Evolutionary conservation across 2,329 filamentous ascomycete genomes (phyloP), one percentile per base, ranked within the genome.

Genomic region (Penicillium sp.): DNA sequence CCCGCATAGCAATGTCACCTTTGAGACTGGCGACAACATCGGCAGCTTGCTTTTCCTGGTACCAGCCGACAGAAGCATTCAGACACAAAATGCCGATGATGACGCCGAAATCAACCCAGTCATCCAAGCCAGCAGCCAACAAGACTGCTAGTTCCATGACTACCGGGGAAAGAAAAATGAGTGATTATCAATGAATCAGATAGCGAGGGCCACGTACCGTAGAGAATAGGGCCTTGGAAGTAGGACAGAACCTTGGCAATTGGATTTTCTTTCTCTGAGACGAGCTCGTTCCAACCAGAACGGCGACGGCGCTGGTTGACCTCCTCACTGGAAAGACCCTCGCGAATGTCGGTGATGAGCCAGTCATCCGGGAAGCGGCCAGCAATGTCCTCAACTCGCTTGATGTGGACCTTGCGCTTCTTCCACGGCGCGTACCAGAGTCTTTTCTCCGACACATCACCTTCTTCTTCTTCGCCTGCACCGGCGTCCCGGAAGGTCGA

Each of bases 41-140:
- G 45, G 83, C 84, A 51, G 84, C 84, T 67, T 87, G 83, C 70
- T 87, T 88, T 68, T 88, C 84, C 63, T 87, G 84, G 63, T 87
- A 87, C 80, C 84, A 87, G 69, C 84, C 84, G 59, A 87, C 84
- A 49, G 81, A 69, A 43, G 84, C 84, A 68, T 88, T 88, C 47
- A 88, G 77, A 60, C 83, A 65, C 39, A 88, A 69, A 62, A 88
- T 88, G 69, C 79, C 84, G 55, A 84, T 79, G 62, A 88, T 88
- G 62, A 88, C 83, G 74, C 83, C 84, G 53, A 87, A 80, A 67
- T 88, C 84, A 50, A 87, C 74, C 83, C 83, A 88, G 65, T 86
- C 82, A 52, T 78, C 74, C 46, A 88, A 77, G 74, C 83, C 84
- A 56, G 81, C 81, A 50, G 84, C 83, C 56, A 88, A 74, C 44